Evolutionary conservation across 495 filamentous ascomycete genomes (phyloP).

Genomic region (Xylaria intraflava): DNA sequence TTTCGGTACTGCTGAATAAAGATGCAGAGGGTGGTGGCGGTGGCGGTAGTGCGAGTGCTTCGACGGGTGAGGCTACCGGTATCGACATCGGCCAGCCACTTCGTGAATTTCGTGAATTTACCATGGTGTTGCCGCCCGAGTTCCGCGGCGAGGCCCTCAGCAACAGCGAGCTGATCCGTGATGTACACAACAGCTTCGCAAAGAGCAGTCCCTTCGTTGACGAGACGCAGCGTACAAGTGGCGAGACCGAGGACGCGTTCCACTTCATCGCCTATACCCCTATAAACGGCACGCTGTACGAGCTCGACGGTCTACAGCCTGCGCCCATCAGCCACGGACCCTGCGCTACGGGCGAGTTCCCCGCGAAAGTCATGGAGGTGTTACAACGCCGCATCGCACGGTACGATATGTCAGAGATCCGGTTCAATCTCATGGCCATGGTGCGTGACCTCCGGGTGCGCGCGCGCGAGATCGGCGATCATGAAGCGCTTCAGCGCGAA

Average conservation of each 20-base stretch:
- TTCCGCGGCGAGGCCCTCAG: conserved; percentile 54
- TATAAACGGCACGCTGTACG: conserved; percentile 73
- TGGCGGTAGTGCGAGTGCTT: not conserved
- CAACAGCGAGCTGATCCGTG: conserved; percentile 75
- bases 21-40: conserved; percentile 13
- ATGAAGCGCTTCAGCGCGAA: conserved; percentile 69
- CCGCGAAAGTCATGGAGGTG: conserved; percentile 78
- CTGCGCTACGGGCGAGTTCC: conserved; percentile 63
- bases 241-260: conserved; percentile 72
- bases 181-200: conserved; percentile 91
- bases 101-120: conserved; percentile 83
- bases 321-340: conserved; percentile 82
- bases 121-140: conserved; percentile 77
- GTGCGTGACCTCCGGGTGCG: conserved; percentile 67
- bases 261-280: conserved; percentile 96
- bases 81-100: conserved; percentile 56
- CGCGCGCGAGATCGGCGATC: conserved; percentile 78
- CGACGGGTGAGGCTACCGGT: not conserved
- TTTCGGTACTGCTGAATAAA: conserved; percentile 86
- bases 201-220: conserved; percentile 83
- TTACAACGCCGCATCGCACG: conserved; percentile 75
- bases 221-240: conserved; percentile 64
- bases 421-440: conserved; percentile 94
- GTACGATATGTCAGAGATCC: conserved; percentile 81
- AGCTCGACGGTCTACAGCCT: conserved; percentile 91